Percentiles rank a stretch among this genome's conserved stretches.
phyloP scores from a whole-genome alignment of 345 rosid species.

The Pistacia integerrima region DNA sequence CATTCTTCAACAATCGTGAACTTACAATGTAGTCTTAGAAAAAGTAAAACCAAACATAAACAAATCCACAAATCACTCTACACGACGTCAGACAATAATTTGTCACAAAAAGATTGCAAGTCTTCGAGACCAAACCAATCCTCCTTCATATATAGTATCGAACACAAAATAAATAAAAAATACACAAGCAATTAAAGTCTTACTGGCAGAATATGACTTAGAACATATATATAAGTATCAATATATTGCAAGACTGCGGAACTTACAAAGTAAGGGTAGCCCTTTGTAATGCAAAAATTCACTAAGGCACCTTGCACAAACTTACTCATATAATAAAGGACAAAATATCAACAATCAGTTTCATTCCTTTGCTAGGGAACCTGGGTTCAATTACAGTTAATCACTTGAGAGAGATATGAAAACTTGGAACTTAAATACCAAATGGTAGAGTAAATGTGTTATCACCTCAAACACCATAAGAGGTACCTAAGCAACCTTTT shows the following conservation, averaged over 20 bases:
- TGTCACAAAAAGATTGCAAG: no score
- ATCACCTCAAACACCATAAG: slow-evolving; percentile 45
- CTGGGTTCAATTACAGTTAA: slow-evolving; percentile 14
- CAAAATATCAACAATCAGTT: slow-evolving; percentile 45
- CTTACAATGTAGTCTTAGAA: no score
- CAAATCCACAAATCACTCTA: no score
- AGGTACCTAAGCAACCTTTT: slow-evolving; percentile 29
- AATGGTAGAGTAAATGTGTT: background rate
- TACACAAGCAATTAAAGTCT: background rate
- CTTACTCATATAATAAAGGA: slow-evolving; percentile 39
- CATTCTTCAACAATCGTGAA: no score
- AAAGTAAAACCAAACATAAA: no score
- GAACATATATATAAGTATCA: background rate
- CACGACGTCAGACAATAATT: no score
- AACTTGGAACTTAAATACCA: background rate
- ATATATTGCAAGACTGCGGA: background rate
- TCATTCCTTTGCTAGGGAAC: slow-evolving; percentile 48
- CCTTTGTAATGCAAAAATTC: slow-evolving; percentile 29
- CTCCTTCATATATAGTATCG: slow-evolving; percentile 36
- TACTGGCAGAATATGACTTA: background rate
- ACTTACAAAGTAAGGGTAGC: slow-evolving; percentile 52
- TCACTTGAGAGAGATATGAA: background rate
- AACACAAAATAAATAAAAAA: background rate
- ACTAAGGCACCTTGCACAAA: slow-evolving; percentile 39
- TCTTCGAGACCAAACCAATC: slow-evolving; percentile 43